phyloP scores from a whole-genome alignment of 2,329 filamentous ascomycete species.

The Trichoderma koningiopsis region DNA sequence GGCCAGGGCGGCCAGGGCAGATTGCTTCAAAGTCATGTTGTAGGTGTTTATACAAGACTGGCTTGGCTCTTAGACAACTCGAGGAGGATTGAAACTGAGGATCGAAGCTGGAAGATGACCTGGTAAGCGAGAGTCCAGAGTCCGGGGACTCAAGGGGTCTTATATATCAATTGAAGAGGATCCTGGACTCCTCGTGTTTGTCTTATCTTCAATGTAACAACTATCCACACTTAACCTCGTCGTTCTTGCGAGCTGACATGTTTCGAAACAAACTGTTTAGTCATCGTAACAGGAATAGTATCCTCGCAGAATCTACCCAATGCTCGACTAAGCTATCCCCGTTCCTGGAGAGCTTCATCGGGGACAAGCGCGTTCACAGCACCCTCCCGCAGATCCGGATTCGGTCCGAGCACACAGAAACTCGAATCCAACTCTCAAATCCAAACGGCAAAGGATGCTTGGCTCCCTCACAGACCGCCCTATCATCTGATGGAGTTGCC shows the following conservation, averaged over 20 bases:
- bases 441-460: background rate
- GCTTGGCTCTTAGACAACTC: background rate
- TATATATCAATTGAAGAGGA: conserved; percentile 7
- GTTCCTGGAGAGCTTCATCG: conserved; percentile 18
- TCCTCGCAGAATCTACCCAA: background rate
- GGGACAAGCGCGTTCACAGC: background rate
- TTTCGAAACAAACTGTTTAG: conserved; percentile 4
- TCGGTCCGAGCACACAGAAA: conserved; percentile 24
- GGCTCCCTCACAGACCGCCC: background rate
- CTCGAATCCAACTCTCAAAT: background rate
- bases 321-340: conserved; percentile 1
- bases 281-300: background rate
- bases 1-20: conserved; percentile 8
- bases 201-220: background rate
- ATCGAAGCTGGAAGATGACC: conserved; percentile 10
- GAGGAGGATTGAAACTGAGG: background rate
- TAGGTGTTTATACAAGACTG: background rate
- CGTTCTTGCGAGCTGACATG: background rate
- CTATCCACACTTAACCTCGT: background rate
- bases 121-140: background rate
- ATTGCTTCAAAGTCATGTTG: conserved; percentile 23
- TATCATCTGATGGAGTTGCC: conserved; percentile 22
- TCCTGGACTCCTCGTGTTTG: background rate
- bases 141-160: background rate
- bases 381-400: conserved; percentile 20